Conservation (phyloP, 2,329 filamentous ascomycete species). For the Zymoseptoria ardabiliae region DNA sequence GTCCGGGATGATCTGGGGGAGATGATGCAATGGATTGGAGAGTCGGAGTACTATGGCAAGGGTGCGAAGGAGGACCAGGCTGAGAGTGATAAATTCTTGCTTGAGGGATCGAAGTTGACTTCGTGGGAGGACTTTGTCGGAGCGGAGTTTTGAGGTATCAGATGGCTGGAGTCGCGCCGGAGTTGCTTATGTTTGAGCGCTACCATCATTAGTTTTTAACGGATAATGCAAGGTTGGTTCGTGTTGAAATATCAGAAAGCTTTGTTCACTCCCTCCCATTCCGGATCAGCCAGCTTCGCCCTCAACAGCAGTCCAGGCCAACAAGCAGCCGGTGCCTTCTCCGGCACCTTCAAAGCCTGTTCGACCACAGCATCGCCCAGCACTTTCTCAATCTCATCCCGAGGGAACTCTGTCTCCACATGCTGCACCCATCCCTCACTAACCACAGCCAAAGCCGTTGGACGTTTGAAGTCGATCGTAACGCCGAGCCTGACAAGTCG, state of each 20-base stretch:
- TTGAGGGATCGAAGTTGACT: conserved; percentile 16
- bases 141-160: background rate
- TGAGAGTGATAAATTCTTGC: conserved; percentile 21
- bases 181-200: background rate
- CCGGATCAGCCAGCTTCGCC: conserved; percentile 15
- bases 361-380: conserved; percentile 37
- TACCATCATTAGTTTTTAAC: background rate
- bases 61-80: conserved; percentile 23
- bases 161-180: background rate
- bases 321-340: conserved; percentile 33
- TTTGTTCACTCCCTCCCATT: conserved; percentile 22
- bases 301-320: conserved; percentile 21
- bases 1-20: conserved; percentile 24
- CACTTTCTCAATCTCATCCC: conserved; percentile 37
- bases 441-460: conserved; percentile 11
- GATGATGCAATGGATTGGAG: conserved; percentile 24
- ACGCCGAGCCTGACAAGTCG: conserved; percentile 34
- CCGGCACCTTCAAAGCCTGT: conserved; percentile 30
- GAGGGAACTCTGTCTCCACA: conserved; percentile 28
- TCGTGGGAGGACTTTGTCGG: conserved; percentile 10
- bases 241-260: conserved; percentile 14
- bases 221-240: background rate
- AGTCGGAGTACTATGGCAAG: conserved; percentile 23
- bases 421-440: conserved; percentile 10
- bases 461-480: conserved; percentile 33